These are phyloP conservation scores for Oryza punctata DNA, from an alignment of 176 grass and related monocot species.

Conservation along the genomic window DNA sequence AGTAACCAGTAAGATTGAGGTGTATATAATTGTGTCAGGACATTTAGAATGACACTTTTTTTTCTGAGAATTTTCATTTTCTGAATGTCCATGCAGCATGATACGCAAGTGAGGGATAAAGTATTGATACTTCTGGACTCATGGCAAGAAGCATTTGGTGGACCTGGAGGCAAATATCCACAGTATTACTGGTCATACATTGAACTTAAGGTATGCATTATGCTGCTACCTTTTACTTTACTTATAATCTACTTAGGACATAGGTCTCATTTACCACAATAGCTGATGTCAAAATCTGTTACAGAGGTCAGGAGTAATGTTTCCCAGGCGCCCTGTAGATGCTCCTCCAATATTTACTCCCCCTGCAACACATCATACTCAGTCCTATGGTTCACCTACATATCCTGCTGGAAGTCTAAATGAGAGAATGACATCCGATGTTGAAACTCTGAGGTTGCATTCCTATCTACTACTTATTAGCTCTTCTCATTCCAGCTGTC, in stretches of 20 bases:
- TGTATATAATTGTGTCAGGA: not conserved
- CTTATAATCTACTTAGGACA: not conserved
- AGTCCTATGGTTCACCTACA: constrained; percentile 54
- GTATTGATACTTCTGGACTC: constrained; percentile 86
- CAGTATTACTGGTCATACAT: constrained; percentile 91
- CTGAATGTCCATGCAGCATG: constrained; percentile 57
- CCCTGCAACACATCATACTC: constrained; percentile 50
- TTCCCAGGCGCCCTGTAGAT: constrained; percentile 63
- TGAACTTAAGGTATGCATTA: constrained; percentile 72
- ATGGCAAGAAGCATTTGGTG: constrained; percentile 99
- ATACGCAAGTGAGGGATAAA: constrained; percentile 96
- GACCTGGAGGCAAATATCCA: constrained; percentile 84
- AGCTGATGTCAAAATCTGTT: constrained; percentile 34
- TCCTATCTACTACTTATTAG: constrained; percentile 10
- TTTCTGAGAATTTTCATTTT: not conserved
- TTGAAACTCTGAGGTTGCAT: constrained; percentile 65
- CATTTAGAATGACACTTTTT: not conserved
- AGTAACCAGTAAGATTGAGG: not conserved
- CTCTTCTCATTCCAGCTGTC: not conserved
- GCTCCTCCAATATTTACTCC: constrained; percentile 89
- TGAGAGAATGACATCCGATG: constrained; percentile 55
- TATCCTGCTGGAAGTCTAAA: constrained; percentile 54
- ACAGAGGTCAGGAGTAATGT: constrained; percentile 84
- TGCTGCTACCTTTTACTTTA: not conserved
- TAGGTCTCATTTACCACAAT: constrained; percentile 3